These are phyloP conservation scores for Leptodermis oblonga DNA, from an alignment of 257 asterid genomes.

Conservation along the genomic window DNA sequence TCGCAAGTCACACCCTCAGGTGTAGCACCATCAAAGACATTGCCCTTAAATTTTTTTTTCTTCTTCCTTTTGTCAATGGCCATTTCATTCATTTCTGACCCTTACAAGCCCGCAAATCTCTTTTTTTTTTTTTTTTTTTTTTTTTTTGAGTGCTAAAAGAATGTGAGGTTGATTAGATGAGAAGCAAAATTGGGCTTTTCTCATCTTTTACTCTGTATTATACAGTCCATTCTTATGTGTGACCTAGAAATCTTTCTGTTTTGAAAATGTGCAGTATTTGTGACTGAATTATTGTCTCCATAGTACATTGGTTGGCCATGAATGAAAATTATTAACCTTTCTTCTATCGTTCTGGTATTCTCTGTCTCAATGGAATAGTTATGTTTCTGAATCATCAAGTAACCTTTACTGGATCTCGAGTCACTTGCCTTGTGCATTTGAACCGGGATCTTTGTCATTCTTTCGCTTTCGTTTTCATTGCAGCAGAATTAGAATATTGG, in stretches of 20 bases:
- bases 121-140: conserved; percentile 24
- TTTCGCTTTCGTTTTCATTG: background rate
- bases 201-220: conserved; percentile 31
- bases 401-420: no score
- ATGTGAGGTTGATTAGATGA: conserved; percentile 16
- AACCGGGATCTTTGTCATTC: background rate
- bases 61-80: background rate
- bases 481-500: background rate
- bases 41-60: conserved; percentile 17
- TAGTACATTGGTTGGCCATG: background rate
- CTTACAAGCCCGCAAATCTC: conserved; percentile 23
- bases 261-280: conserved; percentile 2
- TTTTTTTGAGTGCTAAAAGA: conserved; percentile 36
- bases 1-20: conserved; percentile 40
- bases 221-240: conserved; percentile 6
- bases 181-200: conserved; percentile 28
- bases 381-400: no score
- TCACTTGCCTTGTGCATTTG: no score
- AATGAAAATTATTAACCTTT: background rate
- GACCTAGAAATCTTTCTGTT: background rate
- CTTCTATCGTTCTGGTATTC: background rate
- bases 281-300: conserved; percentile 1
- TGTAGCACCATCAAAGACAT: background rate
- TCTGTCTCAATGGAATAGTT: background rate
- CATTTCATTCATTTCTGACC: conserved; percentile 32